Conservation (phyloP, 2,329 filamentous ascomycete species). For the Graphilbum fragrans region DNA sequence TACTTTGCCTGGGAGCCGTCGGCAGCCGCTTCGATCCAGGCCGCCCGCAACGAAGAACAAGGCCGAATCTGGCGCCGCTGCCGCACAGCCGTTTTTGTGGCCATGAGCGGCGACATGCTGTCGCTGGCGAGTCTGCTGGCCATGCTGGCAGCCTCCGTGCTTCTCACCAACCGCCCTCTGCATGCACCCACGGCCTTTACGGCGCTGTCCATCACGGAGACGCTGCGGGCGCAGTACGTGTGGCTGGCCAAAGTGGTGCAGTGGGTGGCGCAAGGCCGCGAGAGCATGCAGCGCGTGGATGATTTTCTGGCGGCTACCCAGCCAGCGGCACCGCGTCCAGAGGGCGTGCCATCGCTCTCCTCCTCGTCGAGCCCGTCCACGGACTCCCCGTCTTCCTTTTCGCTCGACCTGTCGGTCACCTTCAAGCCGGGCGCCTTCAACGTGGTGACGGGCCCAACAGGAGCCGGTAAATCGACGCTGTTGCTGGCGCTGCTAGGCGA, state of each 20-base stretch:
- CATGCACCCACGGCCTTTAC: slow-evolving; percentile 11
- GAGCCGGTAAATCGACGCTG: slow-evolving; percentile 20
- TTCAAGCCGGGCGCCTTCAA: slow-evolving; percentile 17
- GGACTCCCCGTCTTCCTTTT: slow-evolving; percentile 14
- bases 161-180: slow-evolving; percentile 3
- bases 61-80: slow-evolving; percentile 18
- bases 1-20: slow-evolving; percentile 92
- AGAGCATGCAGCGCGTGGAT: slow-evolving; percentile 18
- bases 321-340: too few relatives aligned
- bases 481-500: slow-evolving; percentile 18
- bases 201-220: slow-evolving; percentile 12
- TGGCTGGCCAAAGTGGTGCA: slow-evolving; percentile 11
- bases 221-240: slow-evolving; percentile 11
- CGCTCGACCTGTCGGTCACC: slow-evolving; percentile 10
- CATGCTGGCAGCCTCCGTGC: slow-evolving; percentile 5
- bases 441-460: slow-evolving; percentile 19
- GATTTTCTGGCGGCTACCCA: slow-evolving; percentile 16
- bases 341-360: too few relatives aligned
- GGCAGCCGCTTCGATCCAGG: slow-evolving; percentile 37
- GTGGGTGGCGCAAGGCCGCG: slow-evolving; percentile 17
- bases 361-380: too few relatives aligned
- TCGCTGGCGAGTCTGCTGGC: slow-evolving; percentile 9
- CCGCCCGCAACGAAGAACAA: slow-evolving; percentile 8
- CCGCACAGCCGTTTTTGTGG: slow-evolving; percentile 11
- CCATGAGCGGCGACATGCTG: slow-evolving; percentile 11